Evolutionary conservation across 306 rosid species (phyloP), one percentile per base, ranked within the genome.

Genomic region (Mucuna pruriens): DNA sequence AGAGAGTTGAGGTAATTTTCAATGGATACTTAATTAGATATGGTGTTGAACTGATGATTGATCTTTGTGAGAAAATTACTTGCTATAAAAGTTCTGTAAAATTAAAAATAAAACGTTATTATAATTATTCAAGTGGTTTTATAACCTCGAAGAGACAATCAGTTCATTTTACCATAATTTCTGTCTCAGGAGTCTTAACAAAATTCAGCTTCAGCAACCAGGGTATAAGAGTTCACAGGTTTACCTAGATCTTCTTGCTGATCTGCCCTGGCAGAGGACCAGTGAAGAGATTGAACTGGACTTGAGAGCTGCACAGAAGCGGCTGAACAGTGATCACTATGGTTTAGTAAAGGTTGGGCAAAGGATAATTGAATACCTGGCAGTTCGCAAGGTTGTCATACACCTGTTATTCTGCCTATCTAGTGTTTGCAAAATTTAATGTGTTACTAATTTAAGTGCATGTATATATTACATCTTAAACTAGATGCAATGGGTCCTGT

Each of bases 401-500:
- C 49, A 63, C 75, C 74, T 75, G 61, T 63, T 67, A 15, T 19
- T 46, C 36, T 57, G 23, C 77, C 22, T 76, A 66, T 81, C 15
- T 45, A 19, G 22, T 85, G 82, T 33, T 25, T 51, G 49, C 72
- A 29, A 55, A 83, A 49, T 66, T 80, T 84, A 29, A 55, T 85
- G 70, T 55, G 45, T 83, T 80, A 46, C 81, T 90, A 71, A 87
- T 78, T 65, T 70, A 72, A 42, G 49, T 49, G 22, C 67, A 17
- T 71, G 45, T 17, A 2, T 74, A 58, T 22, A 2, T 76, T 88
- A 85, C 94, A 96, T 98, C 98, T 96, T 69, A 96, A 96, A 86
- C 99, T 98, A 81, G 98, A 96, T 90, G 99, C 98, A 62, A 93
- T 96, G 85, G 98, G 99, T 71, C 99, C 99, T n/a, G 99, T 96